Base-by-base conservation (phyloP, 2,329 filamentous ascomycete genomes). In the Zymoseptoria tritici region DNA sequence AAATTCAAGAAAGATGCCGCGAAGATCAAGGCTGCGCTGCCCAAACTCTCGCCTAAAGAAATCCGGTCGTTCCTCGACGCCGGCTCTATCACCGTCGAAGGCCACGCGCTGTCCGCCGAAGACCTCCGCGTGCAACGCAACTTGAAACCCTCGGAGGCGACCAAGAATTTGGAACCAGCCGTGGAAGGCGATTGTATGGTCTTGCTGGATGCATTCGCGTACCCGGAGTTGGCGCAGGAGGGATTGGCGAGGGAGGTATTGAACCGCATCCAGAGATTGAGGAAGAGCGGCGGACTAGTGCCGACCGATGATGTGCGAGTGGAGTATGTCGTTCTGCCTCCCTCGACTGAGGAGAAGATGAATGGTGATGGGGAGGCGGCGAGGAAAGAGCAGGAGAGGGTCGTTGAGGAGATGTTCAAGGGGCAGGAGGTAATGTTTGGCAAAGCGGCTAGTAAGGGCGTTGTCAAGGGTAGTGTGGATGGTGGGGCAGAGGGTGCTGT, bases 1-100 rank as follows among this genome's bases (percentile, higher is more conserved):
- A 97, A 97, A 79, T 83, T 97, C 67, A 96, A 96, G 82, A 97
- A 96, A 77, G 92, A 97, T 70, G 90, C 91, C 65, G 85, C 86
- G 65, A 90, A 88, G 72, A 91, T 97, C 67, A 95, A 95, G 80
- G 95, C 93, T 77, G 91, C 90, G 2, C 79, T 99, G 52, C 92
- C 92, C 5, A 81, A 78, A 49, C 79, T 99, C 54, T 89, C 83
- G 20, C 92, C 87, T 66, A 85, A 90, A 9, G 84, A 96, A 66
- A 91, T 96, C 62, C 90, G 92, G 73, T 78, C 80, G 49, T 99
- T 91, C 73, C 80, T 94, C 49, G 77, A 83, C 50, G 82, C 85
- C 16, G 89, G 88, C 71, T 85, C 83, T 70, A 90, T 97, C 54
- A 77, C 84, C 4, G 90, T 99, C 11, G 91, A 93, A 67, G 92